Base-by-base conservation (phyloP, 768 basidiomycete genomes). In the Rhodotorula kratochvilovae region DNA sequence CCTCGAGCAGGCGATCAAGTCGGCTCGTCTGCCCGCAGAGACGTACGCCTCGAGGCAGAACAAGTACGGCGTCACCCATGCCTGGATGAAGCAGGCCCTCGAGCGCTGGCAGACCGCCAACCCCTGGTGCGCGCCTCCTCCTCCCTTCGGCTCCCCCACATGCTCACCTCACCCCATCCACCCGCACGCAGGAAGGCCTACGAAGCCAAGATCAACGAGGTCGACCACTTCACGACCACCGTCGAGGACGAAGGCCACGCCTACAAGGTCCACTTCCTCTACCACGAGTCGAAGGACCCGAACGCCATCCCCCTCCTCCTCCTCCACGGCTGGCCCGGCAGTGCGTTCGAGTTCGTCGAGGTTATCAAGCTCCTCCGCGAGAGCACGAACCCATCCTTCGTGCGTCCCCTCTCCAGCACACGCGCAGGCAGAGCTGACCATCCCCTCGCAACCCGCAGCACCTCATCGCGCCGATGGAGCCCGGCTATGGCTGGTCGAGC, bases 241-340 rank as follows among this genome's bases (percentile, higher is more conserved):
- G 27, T 63, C 19, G 50, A 61, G 1, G 67, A 68, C 62, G 53
- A 63, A 42, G 70, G 66, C 48, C 27, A 23, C 17, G 5, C 13
- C 3, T 27, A 27, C 57, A 25, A 55, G 33, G 23, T 39, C 21
- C 79, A 79, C 60, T 77, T 77, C 72, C 67, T 78, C 36, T 73
- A 71, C 36, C 62, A 76, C 60, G 66, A 73, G 65, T 77, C 77
- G n/a, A 39, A 56, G 1, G 70, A 75, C 29, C 71, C 72, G 0
- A 54, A 77, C 15, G 78, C 79, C 16, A 78, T 78, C 50, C 77
- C 78, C 15, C 72, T 79, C 23, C 19, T 79, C 10, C 48, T 79
- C 13, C 53, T 74, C 3, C 79, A 79, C 45, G 79, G 78, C 15
- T 79, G 79, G 78, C 78, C 78, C 3, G 75, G 78, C 4, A 68